A percentile compares a stretch with the other conserved stretches of the same genome.
Conservation (phyloP, 768 basidiomycete species). For the Favolaschia claudopus region DNA sequence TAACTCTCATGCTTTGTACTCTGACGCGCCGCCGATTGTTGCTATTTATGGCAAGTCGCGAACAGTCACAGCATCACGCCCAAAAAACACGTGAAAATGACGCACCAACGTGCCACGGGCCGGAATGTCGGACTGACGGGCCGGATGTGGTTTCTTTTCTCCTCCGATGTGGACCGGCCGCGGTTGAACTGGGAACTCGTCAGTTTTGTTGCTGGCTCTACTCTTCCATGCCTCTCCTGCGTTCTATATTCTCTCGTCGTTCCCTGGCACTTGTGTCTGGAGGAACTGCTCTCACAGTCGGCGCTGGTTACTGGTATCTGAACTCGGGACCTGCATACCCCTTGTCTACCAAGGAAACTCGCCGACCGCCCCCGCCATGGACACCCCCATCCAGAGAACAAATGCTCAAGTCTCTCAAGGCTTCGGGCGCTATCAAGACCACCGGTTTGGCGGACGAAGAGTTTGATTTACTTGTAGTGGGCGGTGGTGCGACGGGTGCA, state of each 20-base stretch:
- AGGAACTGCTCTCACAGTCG: constrained; percentile 59
- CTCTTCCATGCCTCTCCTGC: constrained; percentile 47
- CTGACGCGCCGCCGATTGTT: no score
- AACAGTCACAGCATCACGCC: no score
- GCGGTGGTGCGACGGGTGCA: constrained; percentile 95
- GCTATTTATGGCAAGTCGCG: no score
- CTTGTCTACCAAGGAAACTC: constrained; percentile 65
- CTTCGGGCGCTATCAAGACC: constrained; percentile 43
- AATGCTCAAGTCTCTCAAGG: constrained; percentile 67
- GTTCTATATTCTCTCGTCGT: constrained; percentile 60
- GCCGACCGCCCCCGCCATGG: constrained; percentile 83
- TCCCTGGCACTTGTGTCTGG: constrained; percentile 61
- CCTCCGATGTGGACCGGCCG: neutral
- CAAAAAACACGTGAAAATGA: no score
- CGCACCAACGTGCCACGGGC: no score
- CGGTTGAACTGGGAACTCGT: no score
- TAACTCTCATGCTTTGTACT: no score
- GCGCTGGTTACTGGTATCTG: constrained; percentile 73
- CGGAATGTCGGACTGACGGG: no score
- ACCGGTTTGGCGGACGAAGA: constrained; percentile 50
- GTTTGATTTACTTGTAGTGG: constrained; percentile 86
- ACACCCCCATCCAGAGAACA: constrained; percentile 74
- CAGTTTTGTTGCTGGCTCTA: no score
- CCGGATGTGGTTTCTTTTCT: no score
- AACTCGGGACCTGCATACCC: constrained; percentile 79